phyloP scores from a whole-genome alignment of 352 stramenopile species.

The Nothophytophthora sp. region DNA sequence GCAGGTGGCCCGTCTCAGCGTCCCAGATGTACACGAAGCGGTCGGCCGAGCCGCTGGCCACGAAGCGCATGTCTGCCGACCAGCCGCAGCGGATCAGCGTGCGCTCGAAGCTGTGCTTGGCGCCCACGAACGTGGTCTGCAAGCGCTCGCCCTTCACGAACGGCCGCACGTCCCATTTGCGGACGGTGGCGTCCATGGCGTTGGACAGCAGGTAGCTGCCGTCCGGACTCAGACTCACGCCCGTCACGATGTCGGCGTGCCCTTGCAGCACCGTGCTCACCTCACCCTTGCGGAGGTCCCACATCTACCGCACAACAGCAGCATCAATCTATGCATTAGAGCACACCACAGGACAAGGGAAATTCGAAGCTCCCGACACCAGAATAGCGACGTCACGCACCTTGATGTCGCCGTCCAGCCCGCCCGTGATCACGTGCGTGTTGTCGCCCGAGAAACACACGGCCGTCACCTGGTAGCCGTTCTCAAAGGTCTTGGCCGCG shows the following conservation, averaged over 20 bases:
- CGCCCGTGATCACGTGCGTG: slow-evolving; percentile 87
- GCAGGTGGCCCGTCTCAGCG: slow-evolving; percentile 85
- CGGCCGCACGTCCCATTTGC: slow-evolving; percentile 93
- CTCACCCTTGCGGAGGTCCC: slow-evolving; percentile 90
- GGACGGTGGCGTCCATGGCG: slow-evolving; percentile 93
- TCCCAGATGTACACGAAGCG: slow-evolving; percentile 97
- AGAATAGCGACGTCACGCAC: slow-evolving; percentile 8
- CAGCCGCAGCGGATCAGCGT: slow-evolving; percentile 93
- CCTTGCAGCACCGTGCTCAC: slow-evolving; percentile 87
- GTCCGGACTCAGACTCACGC: slow-evolving; percentile 93
- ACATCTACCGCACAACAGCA: slow-evolving; percentile 39
- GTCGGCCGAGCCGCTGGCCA: slow-evolving; percentile 90
- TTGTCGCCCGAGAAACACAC: slow-evolving; percentile 90
- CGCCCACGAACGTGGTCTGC: slow-evolving; percentile 71
- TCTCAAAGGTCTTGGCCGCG: slow-evolving; percentile 83
- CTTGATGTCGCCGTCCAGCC: slow-evolving; percentile 94
- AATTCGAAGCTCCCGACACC: too few relatives aligned
- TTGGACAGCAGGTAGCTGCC: slow-evolving; percentile 94
- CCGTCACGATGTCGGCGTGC: slow-evolving; percentile 94
- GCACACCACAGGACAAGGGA: too few relatives aligned
- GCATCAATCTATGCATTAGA: not conserved
- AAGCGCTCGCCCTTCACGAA: slow-evolving; percentile 70
- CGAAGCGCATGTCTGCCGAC: slow-evolving; percentile 87
- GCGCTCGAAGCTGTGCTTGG: slow-evolving; percentile 93
- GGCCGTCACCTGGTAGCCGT: slow-evolving; percentile 90